A percentile compares a stretch with the other conserved stretches of the same genome.
Conservation (phyloP, 2,329 filamentous ascomycete species). For the Pestalotiopsis sp. region DNA sequence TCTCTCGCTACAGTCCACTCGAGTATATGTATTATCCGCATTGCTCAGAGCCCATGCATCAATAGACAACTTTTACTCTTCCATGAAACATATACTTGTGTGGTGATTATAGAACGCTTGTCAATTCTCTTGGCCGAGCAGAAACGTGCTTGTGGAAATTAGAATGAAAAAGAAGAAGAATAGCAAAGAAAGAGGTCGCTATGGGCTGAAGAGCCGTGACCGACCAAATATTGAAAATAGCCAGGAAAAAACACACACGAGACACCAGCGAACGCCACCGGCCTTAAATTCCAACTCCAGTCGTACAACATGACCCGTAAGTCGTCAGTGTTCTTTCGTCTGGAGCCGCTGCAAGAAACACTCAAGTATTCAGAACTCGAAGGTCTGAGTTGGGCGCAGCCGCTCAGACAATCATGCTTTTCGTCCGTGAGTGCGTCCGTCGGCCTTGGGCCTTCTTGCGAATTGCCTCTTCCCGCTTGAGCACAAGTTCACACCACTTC, state of each 20-base stretch:
- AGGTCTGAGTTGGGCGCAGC: not conserved
- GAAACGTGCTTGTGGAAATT: not conserved
- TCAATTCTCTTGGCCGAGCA: not conserved
- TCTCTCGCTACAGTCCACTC: not conserved
- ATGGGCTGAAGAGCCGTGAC: not conserved
- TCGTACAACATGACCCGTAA: not conserved
- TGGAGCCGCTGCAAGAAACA: not conserved
- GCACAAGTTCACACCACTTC: constrained; percentile 70
- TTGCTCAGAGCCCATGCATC: not conserved
- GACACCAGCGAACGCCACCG: not conserved
- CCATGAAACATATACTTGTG: not conserved
- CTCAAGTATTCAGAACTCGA: not conserved
- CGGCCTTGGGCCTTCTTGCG: constrained; percentile 56
- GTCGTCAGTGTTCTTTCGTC: not conserved
- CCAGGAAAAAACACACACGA: not conserved
- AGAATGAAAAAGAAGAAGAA: not conserved
- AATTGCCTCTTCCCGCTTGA: constrained; percentile 65
- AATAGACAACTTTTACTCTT: not conserved
- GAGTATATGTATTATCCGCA: not conserved
- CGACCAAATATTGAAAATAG: not conserved
- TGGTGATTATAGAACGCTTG: not conserved
- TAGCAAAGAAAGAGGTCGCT: not conserved
- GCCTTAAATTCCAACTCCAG: not conserved
- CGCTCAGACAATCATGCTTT: constrained; percentile 56
- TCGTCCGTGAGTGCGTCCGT: constrained; percentile 57